Evolutionary conservation across 495 filamentous ascomycete genomes (phyloP), one percentile per base, ranked within the genome.

Genomic region (Neurospora terricola): DNA sequence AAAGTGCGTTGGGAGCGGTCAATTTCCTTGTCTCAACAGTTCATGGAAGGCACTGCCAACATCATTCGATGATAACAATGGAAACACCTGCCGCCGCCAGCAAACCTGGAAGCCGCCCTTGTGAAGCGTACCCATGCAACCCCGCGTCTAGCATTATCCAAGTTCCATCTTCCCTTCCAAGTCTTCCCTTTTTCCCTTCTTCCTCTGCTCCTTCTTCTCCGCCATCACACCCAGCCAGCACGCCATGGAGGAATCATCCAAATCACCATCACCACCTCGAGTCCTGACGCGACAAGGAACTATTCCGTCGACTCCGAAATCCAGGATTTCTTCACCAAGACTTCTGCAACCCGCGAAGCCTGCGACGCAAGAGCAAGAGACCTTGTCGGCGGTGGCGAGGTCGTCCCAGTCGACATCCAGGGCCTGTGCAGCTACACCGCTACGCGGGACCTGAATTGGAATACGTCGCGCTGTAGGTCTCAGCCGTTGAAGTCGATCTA

Each of bases 371-470:
- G 21, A 74, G 82, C 81, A 42, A 78, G 70, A 34, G 77, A 83
- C 30, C 78, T 81, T 70, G 70, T 75, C 68, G 80, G 82, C 18
- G 82, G 78, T 18, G 16, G 18, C 1, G 70, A 76, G 80, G 75
- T 83, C 38, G 75, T 78, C 72, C 80, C 83, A 21, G 79, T 84
- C 27, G 72, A 71, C 18, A 75, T 84, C 27, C 83, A 86, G 73
- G 83, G 84, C 18, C 74, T 73, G 21, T 84, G 83, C 76, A 82
- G 81, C 73, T 86, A 86, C 75, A 79, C 82, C 4, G 80, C 66
- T 84, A 83, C 66, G 81, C 82, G 30, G 82, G 84, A 43, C 78
- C 74, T 27, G 75, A 80, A 27, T 71, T 72, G 66, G 82, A 83
- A 75, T 83, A 77, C 68, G 81, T 84, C 30, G 80, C 80, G 62